Evolutionary conservation across 2,329 filamentous ascomycete genomes (phyloP).

Genomic region (Colletotrichum shisoi): DNA sequence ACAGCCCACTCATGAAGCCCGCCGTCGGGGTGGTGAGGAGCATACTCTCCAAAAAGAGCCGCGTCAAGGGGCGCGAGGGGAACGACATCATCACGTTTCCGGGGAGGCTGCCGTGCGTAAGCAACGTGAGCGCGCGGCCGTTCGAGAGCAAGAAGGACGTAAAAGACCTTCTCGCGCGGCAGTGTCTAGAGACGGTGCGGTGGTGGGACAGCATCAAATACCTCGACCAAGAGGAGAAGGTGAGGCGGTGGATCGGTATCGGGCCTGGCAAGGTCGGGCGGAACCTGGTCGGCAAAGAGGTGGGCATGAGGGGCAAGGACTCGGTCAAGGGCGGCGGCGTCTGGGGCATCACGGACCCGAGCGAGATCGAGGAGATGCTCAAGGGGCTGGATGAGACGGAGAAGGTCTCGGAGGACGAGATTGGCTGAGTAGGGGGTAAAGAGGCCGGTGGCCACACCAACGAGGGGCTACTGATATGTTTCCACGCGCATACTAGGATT

Average conservation of each 20-base stretch:
- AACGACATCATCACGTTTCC: conserved; percentile 78
- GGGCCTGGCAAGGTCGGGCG: conserved; percentile 93
- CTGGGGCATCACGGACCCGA: conserved; percentile 87
- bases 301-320: conserved; percentile 82
- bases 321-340: conserved; percentile 87
- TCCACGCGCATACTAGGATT: background rate
- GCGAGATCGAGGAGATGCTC: conserved; percentile 74
- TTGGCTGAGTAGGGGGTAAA: conserved; percentile 41
- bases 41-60: conserved; percentile 68
- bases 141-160: conserved; percentile 77
- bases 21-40: conserved; percentile 77
- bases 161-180: conserved; percentile 78
- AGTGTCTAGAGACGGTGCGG: conserved; percentile 88
- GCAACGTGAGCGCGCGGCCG: conserved; percentile 83
- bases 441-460: background rate
- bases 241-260: conserved; percentile 87
- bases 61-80: conserved; percentile 60
- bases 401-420: conserved; percentile 58
- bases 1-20: conserved; percentile 89
- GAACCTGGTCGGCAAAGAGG: conserved; percentile 94
- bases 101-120: conserved; percentile 77
- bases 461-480: background rate
- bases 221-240: conserved; percentile 81
- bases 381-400: conserved; percentile 72
- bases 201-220: conserved; percentile 97